Evolutionary conservation across 164 flowering plant genomes (phyloP).

Genomic region (Litsea cubeba): DNA sequence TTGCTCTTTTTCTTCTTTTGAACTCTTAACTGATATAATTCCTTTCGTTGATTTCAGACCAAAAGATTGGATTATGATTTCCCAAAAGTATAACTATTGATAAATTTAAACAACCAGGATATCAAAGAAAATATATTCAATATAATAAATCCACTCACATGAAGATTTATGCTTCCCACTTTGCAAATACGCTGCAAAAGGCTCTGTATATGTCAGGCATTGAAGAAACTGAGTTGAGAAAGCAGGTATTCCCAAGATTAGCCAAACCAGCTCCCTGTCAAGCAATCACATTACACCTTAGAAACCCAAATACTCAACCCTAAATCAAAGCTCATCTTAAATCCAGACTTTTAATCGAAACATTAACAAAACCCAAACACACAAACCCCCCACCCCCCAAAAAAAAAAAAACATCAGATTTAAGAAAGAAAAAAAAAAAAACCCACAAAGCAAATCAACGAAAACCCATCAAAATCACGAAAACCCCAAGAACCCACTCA

Average conservation of each 20-base stretch:
- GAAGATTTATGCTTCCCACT: conserved; percentile 88
- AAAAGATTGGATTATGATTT: too few relatives aligned
- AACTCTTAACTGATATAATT: too few relatives aligned
- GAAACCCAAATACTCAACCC: neutral
- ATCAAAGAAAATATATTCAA: neutral
- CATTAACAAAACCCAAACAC: neutral
- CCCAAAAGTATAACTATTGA: neutral
- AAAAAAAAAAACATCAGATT: neutral
- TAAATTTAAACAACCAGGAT: neutral
- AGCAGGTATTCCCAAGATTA: conserved; percentile 96
- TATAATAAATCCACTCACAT: conserved; percentile 47
- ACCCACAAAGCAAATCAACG: neutral
- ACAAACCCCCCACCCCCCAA: too few relatives aligned
- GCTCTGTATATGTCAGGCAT: conserved; percentile 94
- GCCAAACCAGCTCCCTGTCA: conserved; percentile 94
- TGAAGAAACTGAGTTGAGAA: conserved; percentile 95
- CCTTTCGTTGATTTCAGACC: too few relatives aligned
- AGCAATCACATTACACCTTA: conserved; percentile 7
- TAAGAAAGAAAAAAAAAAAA: neutral
- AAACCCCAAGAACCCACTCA: conserved; percentile 30
- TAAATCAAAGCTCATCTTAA: neutral
- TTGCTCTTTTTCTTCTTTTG: too few relatives aligned
- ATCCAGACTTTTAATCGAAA: neutral
- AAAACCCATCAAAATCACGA: neutral
- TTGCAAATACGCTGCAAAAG: conserved; percentile 86